A percentile compares a stretch with the other conserved stretches of the same genome.
These are phyloP conservation scores for Entonaema liquescens DNA, from an alignment of 495 filamentous ascomycete species.

Conservation along the genomic window DNA sequence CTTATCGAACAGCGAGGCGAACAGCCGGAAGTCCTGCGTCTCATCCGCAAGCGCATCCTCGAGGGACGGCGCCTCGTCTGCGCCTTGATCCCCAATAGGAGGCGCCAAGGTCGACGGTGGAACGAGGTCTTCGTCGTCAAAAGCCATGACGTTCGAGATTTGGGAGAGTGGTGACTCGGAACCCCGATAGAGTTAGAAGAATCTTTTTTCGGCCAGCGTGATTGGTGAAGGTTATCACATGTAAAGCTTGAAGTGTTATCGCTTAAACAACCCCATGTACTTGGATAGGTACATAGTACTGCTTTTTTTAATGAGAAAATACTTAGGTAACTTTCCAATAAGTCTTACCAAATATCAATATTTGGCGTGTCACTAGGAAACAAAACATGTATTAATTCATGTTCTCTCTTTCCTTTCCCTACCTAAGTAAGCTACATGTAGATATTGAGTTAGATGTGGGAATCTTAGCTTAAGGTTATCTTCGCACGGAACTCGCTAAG, in stretches of 20 bases:
- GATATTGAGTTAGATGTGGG: not conserved
- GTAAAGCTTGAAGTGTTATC: not conserved
- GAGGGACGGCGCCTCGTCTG: slow-evolving; percentile 41
- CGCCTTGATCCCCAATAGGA: slow-evolving; percentile 11
- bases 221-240: slow-evolving; percentile 13
- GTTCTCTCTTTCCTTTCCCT: not conserved
- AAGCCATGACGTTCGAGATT: slow-evolving; percentile 42
- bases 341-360: too few species aligned
- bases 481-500: not conserved
- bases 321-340: too few species aligned
- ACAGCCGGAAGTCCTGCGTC: slow-evolving; percentile 85
- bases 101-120: slow-evolving; percentile 28
- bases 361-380: too few species aligned
- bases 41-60: slow-evolving; percentile 73
- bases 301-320: too few species aligned
- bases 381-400: not conserved
- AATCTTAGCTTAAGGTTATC: not conserved
- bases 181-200: not conserved
- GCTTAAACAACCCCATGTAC: not conserved
- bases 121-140: slow-evolving; percentile 57
- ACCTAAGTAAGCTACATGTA: not conserved
- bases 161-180: not conserved
- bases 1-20: slow-evolving; percentile 64
- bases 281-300: too few species aligned
- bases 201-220: not conserved